Conservation (phyloP, 176 grass and related monocot genomes). For the Urochloa ruziziensis region DNA sequence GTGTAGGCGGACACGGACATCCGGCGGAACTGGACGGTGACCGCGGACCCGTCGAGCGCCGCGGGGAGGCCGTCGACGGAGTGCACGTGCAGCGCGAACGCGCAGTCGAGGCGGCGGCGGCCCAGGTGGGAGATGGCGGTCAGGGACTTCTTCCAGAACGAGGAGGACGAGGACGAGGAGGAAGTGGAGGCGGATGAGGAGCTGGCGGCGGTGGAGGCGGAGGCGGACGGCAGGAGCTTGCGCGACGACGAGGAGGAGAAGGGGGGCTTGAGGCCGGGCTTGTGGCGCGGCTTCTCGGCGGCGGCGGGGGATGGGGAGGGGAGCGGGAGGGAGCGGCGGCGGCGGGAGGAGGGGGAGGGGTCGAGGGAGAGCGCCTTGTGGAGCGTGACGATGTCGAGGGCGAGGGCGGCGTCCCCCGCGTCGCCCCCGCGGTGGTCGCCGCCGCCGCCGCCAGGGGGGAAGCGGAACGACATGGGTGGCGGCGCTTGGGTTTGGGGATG, state of each 20-base stretch:
- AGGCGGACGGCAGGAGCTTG: constrained; percentile 39
- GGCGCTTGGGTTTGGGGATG: constrained; percentile 28
- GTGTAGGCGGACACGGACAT: constrained; percentile 49
- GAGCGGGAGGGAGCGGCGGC: constrained; percentile 60
- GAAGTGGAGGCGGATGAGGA: background rate
- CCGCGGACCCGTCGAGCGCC: constrained; percentile 45
- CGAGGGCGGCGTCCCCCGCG: constrained; percentile 57
- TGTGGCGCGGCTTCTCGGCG: constrained; percentile 17
- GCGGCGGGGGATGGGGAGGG: constrained; percentile 25
- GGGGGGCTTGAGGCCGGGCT: constrained; percentile 32
- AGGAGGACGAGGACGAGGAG: constrained; percentile 23
- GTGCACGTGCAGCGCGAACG: constrained; percentile 80
- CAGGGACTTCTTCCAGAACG: constrained; percentile 67
- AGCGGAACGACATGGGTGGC: constrained; percentile 48
- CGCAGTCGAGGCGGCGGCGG: constrained; percentile 77
- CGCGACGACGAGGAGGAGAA: constrained; percentile 26
- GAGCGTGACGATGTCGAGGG: constrained; percentile 81
- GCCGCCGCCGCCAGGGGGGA: constrained; percentile 5
- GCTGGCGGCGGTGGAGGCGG: background rate
- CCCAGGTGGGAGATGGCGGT: constrained; percentile 85
- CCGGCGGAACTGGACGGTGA: constrained; percentile 72
- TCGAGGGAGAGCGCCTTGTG: constrained; percentile 90
- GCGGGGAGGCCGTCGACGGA: constrained; percentile 76
- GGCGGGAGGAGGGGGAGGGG: constrained; percentile 43
- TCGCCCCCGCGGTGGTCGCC: constrained; percentile 34